Percentiles rank a stretch among this genome's conserved stretches.
Conservation (phyloP, 2,329 filamentous ascomycete species). For the Colletotrichum noveboracense region DNA sequence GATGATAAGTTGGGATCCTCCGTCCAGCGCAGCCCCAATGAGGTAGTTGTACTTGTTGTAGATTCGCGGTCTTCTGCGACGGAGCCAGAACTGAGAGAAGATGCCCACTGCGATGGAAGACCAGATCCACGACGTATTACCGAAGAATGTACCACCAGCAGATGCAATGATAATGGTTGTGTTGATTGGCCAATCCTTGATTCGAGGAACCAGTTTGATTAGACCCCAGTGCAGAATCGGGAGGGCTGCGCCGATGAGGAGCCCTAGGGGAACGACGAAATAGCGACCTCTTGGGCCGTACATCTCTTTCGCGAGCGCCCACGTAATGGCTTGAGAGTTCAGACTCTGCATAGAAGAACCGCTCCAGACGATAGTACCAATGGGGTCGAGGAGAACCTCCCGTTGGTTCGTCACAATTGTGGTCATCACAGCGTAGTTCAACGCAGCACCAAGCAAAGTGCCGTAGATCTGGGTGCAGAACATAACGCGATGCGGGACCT, state of each 20-base stretch:
- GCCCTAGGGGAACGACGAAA: constrained; percentile 40
- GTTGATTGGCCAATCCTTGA: constrained; percentile 38
- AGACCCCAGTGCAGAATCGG: constrained; percentile 39
- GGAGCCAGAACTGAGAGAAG: constrained; percentile 31
- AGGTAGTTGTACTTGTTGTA: constrained; percentile 34
- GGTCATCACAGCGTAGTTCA: constrained; percentile 53
- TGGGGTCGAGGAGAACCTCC: constrained; percentile 42
- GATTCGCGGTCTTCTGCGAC: constrained; percentile 25
- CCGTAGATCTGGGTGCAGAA: constrained; percentile 44
- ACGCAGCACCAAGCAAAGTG: constrained; percentile 42
- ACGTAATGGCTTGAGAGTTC: constrained; percentile 40
- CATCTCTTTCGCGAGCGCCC: constrained; percentile 44
- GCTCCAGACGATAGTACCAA: constrained; percentile 51
- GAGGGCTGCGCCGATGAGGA: constrained; percentile 46
- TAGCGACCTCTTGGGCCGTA: constrained; percentile 43
- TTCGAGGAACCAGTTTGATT: constrained; percentile 25
- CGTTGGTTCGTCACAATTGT: constrained; percentile 47
- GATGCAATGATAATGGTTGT: constrained; percentile 45
- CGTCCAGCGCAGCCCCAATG: constrained; percentile 30
- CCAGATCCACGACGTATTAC: constrained; percentile 39
- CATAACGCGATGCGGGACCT: constrained; percentile 45
- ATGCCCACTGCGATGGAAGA: constrained; percentile 37
- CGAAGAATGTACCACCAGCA: constrained; percentile 43
- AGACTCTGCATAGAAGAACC: constrained; percentile 51
- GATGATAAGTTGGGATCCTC: constrained; percentile 29